Base-by-base conservation (phyloP, 768 basidiomycete genomes). In the Leccinum pellstonianum region DNA sequence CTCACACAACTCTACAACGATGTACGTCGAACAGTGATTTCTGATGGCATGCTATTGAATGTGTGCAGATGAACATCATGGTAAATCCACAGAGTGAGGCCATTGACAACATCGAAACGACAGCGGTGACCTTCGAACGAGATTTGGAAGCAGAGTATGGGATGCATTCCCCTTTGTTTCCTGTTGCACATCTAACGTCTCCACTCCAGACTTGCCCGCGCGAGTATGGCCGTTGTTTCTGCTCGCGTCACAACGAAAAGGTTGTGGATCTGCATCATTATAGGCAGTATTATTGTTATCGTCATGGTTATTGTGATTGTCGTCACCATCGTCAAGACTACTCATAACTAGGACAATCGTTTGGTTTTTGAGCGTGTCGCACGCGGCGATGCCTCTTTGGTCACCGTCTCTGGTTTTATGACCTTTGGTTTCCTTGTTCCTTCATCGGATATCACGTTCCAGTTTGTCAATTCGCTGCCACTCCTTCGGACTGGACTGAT, bases 131-230 rank as follows among this genome's bases (percentile, higher is more conserved):
- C 10, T 90, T 91, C 19, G 88, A 91, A 72, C 87, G 88, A 62
- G 93, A 97, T 70, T 84, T 90, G 60, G 92, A 95, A 77, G 79
- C 81, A 52, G 94, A 93, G 93, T 94, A 76, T 54, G 84, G 72
- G 17, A n/a, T 19, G 21, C 21, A 23, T 50, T 11, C 19, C 10
- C 21, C 5, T 51, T 3, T 6, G 25, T 5, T 4, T 4, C 35
- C 23, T 15, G 35, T 17, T 12, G 11, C 54, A 14, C n/a, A n/a
- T 43, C 41, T 33, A 60, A 25, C 41, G 0, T 49, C 12, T 51
- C 27, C 37, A 14, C 46, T 47, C 7, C 66, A 97, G 95, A 61
- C 76, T 92, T 55, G 78, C 82, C 63, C 90, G 95, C 72, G 91
- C 93, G 1, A 85, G 29, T 31, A 10, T 31, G 29, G 9, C 29